phyloP scores from a whole-genome alignment of 352 stramenopile species.

The Globisporangium viniferum region DNA sequence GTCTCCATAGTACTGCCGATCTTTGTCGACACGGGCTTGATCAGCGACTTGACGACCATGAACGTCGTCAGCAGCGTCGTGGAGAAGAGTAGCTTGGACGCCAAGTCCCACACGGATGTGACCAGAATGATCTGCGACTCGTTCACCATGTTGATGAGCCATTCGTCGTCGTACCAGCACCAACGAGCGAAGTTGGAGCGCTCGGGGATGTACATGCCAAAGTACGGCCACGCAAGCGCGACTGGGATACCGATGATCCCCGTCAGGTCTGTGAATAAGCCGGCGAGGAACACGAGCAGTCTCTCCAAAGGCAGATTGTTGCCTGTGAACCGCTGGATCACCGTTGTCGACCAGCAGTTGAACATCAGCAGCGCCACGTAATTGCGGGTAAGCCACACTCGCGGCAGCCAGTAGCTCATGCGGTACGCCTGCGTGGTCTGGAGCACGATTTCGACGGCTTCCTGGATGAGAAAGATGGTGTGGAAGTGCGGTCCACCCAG shows the following conservation, averaged over 20 bases:
- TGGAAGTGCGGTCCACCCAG: conserved; percentile 24
- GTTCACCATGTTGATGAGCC: conserved; percentile 24
- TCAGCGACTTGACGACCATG: conserved; percentile 18
- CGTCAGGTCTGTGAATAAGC: conserved; percentile 19
- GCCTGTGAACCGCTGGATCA: conserved; percentile 11
- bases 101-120: conserved; percentile 8
- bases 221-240: conserved; percentile 15
- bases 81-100: conserved; percentile 8
- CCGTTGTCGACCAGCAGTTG: conserved; percentile 24
- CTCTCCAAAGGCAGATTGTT: conserved; percentile 14
- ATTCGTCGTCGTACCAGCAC: conserved; percentile 22
- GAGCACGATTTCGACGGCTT: conserved; percentile 24
- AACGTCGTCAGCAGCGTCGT: conserved; percentile 14
- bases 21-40: conserved; percentile 8
- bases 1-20: background rate
- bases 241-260: conserved; percentile 18
- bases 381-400: conserved; percentile 10
- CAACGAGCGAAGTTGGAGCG: conserved; percentile 2
- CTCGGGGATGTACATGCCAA: conserved; percentile 11
- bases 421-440: conserved; percentile 27
- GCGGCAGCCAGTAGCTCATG: conserved; percentile 18
- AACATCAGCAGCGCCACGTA: conserved; percentile 15
- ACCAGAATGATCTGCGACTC: conserved; percentile 19
- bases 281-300: conserved; percentile 15
- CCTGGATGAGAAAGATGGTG: conserved; percentile 22